A percentile compares a stretch with the other conserved stretches of the same genome.
Evolutionary conservation across 1,139 yeast genomes (phyloP).

Genomic region (Debaryomyces sp.): DNA sequence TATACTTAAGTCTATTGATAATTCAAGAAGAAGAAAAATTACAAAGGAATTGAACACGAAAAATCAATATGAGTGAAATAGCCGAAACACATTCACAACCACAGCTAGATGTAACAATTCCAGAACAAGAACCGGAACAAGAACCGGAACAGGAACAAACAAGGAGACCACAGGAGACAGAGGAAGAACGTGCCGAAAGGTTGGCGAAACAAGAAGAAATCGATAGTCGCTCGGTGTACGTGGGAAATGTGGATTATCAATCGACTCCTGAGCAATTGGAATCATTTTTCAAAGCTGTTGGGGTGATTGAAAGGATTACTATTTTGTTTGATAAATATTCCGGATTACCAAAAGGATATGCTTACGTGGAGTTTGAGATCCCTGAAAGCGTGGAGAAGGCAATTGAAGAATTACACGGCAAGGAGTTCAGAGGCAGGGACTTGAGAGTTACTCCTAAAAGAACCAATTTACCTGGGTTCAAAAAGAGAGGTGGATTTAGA

Average conservation of each 20-base stretch:
- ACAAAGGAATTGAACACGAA: conserved; percentile 2
- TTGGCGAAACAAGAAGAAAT: conserved; percentile 35
- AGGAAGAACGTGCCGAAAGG: conserved; percentile 31
- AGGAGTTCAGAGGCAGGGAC: conserved; percentile 39
- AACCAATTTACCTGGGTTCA: conserved; percentile 42
- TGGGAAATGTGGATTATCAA: conserved; percentile 47
- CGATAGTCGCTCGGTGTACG: conserved; percentile 43
- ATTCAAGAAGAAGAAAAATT: neutral
- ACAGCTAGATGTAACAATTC: neutral
- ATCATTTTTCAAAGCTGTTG: conserved; percentile 35
- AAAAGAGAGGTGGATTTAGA: conserved; percentile 25
- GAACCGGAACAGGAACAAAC: conserved; percentile 5
- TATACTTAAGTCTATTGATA: neutral
- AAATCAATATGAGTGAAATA: conserved; percentile 10
- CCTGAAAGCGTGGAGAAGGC: conserved; percentile 35
- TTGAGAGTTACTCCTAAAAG: conserved; percentile 41
- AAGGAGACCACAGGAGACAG: conserved; percentile 21
- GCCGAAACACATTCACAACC: conserved; percentile 9
- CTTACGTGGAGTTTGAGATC: conserved; percentile 43
- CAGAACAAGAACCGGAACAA: conserved; percentile 5
- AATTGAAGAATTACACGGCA: conserved; percentile 38
- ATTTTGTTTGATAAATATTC: conserved; percentile 40
- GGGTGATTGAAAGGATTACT: conserved; percentile 42
- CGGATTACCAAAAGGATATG: conserved; percentile 50
- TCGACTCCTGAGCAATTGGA: conserved; percentile 48